phyloP scores from a whole-genome alignment of 495 filamentous ascomycete genomes.

The Entonaema liquescens region DNA sequence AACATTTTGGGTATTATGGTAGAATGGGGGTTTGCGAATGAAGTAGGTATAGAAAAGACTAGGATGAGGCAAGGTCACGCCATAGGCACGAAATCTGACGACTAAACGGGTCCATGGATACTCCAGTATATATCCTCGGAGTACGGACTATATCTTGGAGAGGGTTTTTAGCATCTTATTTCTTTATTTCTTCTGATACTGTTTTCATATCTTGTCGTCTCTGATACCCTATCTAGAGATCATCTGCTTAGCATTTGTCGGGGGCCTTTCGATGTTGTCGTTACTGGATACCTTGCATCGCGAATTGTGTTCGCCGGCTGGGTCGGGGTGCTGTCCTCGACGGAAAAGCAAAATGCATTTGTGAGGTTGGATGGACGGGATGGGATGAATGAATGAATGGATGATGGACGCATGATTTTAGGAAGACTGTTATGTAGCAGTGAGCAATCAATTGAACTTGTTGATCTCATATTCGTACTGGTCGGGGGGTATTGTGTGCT shows the following conservation, averaged over 20 bases:
- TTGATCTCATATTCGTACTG: constrained; percentile 5
- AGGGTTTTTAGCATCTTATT: constrained; percentile 13
- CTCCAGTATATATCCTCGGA: constrained; percentile 15
- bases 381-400: constrained; percentile 20
- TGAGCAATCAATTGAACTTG: constrained; percentile 32
- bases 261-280: constrained; percentile 6
- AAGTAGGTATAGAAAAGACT: constrained; percentile 39
- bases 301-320: constrained; percentile 29
- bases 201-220: constrained; percentile 24
- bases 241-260: constrained; percentile 22
- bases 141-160: constrained; percentile 11
- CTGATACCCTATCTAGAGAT: constrained; percentile 47
- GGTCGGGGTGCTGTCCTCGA: constrained; percentile 22
- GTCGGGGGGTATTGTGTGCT: background rate
- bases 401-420: constrained; percentile 1
- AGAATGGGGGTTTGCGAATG: constrained; percentile 31
- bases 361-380: constrained; percentile 9
- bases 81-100: constrained; percentile 46
- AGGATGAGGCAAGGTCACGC: constrained; percentile 46
- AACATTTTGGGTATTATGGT: constrained; percentile 15
- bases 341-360: constrained; percentile 17
- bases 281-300: constrained; percentile 23
- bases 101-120: constrained; percentile 37
- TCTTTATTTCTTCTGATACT: constrained; percentile 17
- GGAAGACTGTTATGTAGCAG: constrained; percentile 33